Evolutionary conservation across 495 filamentous ascomycete species (phyloP).

Genomic region (Podospora australis): DNA sequence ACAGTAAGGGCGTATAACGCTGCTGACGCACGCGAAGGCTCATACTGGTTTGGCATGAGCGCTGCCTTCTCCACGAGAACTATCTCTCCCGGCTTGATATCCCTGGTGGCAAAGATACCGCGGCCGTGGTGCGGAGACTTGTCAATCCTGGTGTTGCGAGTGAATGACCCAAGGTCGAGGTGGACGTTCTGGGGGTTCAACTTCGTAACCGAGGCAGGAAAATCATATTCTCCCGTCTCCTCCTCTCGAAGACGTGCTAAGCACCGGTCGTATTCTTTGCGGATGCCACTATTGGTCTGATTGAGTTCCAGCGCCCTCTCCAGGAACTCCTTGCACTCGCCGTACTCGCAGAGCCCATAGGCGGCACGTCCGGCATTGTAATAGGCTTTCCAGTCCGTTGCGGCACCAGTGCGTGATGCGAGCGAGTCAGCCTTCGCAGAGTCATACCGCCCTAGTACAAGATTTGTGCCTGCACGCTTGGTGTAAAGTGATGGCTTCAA

Average conservation of each 20-base stretch:
- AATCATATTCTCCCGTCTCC: conserved; percentile 40
- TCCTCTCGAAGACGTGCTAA: conserved; percentile 31
- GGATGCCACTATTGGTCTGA: conserved; percentile 21
- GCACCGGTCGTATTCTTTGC: conserved; percentile 31
- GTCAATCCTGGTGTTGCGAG: conserved; percentile 18
- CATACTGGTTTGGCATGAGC: conserved; percentile 28
- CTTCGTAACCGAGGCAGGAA: conserved; percentile 30
- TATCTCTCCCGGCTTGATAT: conserved; percentile 44
- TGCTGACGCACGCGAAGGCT: conserved; percentile 30
- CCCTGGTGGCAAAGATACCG: conserved; percentile 45
- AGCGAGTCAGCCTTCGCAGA: conserved; percentile 41
- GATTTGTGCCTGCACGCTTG: conserved; percentile 43
- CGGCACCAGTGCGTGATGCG: conserved; percentile 17
- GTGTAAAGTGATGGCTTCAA: conserved; percentile 22
- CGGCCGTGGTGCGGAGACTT: conserved; percentile 27
- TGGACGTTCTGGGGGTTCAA: conserved; percentile 24
- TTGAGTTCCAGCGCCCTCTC: conserved; percentile 29
- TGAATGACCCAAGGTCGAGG: conserved; percentile 42
- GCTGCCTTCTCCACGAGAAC: conserved; percentile 52
- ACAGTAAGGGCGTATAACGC: conserved; percentile 37
- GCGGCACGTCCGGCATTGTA: conserved; percentile 43
- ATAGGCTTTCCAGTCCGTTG: conserved; percentile 40
- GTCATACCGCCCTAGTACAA: conserved; percentile 41
- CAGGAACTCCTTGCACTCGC: conserved; percentile 18
- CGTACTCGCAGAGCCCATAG: conserved; percentile 41